Base-by-base conservation (phyloP, 2,329 filamentous ascomycete genomes). In the Xylaria sp. region DNA sequence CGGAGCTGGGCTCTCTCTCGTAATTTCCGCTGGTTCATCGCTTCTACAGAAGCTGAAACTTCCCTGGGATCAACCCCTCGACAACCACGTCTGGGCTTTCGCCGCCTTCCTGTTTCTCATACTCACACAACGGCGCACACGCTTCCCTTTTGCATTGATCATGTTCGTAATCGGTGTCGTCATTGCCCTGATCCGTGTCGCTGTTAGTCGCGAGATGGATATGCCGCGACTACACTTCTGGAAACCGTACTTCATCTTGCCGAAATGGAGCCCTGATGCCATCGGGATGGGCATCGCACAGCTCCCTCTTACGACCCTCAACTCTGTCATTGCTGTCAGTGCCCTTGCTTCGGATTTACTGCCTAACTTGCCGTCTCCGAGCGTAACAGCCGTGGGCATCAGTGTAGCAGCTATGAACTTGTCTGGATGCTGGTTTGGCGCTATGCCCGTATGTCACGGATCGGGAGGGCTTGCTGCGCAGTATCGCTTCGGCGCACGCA, bases 401-500 rank as follows among this genome's bases (percentile, higher is more conserved):
- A 97, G 93, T 61, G 92, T 98, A 3, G 90, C 90, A 0, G 74
- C 84, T 1, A 96, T 97, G 88, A 98, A 98, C 76, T 81, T 97
- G 3, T 78, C 91, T 0, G 91, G 92, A 17, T 94, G 92, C 74
- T 97, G 93, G 92, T 96, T 97, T 74, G 94, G 94, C 54, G 92
- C 91, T 5, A 98, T 76, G 96, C 96, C 95, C 2, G 89, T 96
- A 3, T 98, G 96, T 76, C 96, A 98, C 77, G 95, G 95, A 5
- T 93, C 93, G 0, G 95, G 95, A 2, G 95, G 95, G 0, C 83
- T 98, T 0, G 96, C 96, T 5, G 96, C 92, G 0, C 95, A 98
- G 77, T 93, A 93, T 77, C 89, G 93, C 4, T 98, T 98, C 72
- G 95, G 95, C 0, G 94, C 95, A 4, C 89, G 95, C 54, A 96